These are phyloP conservation scores for Sclerotinia glacialis DNA, from an alignment of 2,329 filamentous ascomycete genomes.

Conservation along the genomic window DNA sequence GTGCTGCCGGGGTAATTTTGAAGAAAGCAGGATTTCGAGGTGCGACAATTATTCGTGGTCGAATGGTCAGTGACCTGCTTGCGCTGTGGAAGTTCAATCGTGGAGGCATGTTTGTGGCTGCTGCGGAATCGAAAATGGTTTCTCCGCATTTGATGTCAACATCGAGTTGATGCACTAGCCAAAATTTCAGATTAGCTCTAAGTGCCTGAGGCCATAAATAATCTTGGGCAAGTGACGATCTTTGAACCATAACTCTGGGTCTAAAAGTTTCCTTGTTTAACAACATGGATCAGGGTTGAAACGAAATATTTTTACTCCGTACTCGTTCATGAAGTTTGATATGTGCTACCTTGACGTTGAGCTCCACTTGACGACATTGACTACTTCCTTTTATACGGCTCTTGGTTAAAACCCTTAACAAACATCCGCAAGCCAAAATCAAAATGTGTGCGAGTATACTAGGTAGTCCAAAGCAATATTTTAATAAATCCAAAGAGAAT, in stretches of 20 bases:
- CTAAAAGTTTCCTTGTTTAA: neutral
- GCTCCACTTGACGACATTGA: neutral
- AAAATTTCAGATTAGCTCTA: slow-evolving; percentile 9
- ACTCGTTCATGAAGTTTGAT: neutral
- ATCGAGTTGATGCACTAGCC: slow-evolving; percentile 4
- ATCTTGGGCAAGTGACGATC: slow-evolving; percentile 1
- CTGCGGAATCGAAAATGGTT: neutral
- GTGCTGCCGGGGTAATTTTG: slow-evolving; percentile 26
- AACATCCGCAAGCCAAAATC: neutral
- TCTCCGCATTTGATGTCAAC: slow-evolving; percentile 14
- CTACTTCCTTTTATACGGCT: neutral
- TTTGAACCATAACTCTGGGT: slow-evolving; percentile 11
- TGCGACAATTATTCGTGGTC: slow-evolving; percentile 41
- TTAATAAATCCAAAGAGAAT: neutral
- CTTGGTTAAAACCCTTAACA: neutral
- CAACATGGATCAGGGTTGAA: slow-evolving; percentile 4
- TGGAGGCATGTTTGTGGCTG: slow-evolving; percentile 50
- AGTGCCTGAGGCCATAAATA: slow-evolving; percentile 1
- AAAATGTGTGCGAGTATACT: neutral
- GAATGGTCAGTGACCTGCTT: slow-evolving; percentile 45
- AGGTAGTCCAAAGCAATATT: neutral
- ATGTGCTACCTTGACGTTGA: slow-evolving; percentile 2
- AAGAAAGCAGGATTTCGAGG: slow-evolving; percentile 33
- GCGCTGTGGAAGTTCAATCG: slow-evolving; percentile 50
- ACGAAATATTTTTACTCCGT: neutral